Evolutionary conservation across 2,329 filamentous ascomycete species (phyloP), one percentile per base, ranked within the genome.

Genomic region (Fusarium sp.): DNA sequence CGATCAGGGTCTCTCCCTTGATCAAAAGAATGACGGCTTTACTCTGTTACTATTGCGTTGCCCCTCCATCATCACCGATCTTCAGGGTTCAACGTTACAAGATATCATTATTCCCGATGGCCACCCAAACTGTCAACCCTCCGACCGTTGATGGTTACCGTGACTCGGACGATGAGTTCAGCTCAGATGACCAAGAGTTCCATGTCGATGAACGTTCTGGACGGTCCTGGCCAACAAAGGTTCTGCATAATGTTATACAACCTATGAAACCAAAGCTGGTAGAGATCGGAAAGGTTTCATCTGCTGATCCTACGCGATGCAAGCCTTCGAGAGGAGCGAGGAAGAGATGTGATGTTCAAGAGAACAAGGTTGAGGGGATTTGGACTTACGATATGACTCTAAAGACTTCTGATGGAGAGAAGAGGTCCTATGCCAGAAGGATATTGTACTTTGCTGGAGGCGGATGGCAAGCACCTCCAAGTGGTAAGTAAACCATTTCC

Each of bases 401-500:
- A 1, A 73, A 64, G 38, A 18, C 15, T 1, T 21, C 42, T 14
- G 23, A 46, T 3, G 84, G 78, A 31, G 12, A 35, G 15, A 11
- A 41, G 15, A 45, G 25, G 6, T 33, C 21, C 7, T 59, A 71
- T 21, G 5, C 14, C 0, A 63, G 69, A 0, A 67, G 78, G 10
- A 76, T 90, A 29, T 85, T 87, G 66, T 90, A 89, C 66, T 89
- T 89, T 69, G 82, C 83, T 0, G 88, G 88, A 4, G 88, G 88
- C 11, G 86, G 86, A 7, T 90, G 88, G 85, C 86, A 87, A 66
- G 81, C 80, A 70, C 85, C 85, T 0, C 84, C 88, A 0, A 83
- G 82, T 7, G 71, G 78, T 0, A 81, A 87, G 52, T 23, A 5
- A 1, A 0, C 4, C 8, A 10, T 12, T 9, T 0, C 11, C 6